A percentile compares a stretch with the other conserved stretches of the same genome.
Conservation (phyloP, 2,329 filamentous ascomycete species). For the Bisporella sp. region DNA sequence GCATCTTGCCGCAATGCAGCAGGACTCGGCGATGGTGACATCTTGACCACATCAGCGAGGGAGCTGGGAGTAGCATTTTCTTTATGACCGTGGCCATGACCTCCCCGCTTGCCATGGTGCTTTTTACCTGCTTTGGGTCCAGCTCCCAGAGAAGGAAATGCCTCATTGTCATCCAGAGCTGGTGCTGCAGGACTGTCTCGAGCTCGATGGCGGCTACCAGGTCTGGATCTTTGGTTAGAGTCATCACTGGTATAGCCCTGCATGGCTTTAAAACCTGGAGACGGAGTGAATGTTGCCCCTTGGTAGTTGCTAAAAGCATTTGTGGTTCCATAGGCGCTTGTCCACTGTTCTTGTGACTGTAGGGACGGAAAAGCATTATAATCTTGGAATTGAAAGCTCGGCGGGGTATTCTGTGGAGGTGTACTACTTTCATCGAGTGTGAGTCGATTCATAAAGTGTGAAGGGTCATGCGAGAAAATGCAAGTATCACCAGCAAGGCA, state of each 20-base stretch:
- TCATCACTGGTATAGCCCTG: conserved; percentile 49
- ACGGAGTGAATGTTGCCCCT: conserved; percentile 50
- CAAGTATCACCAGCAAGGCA: conserved; percentile 91
- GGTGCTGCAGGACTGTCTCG: conserved; percentile 59
- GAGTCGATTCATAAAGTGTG: conserved; percentile 76
- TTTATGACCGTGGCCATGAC: conserved; percentile 65
- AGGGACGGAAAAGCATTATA: conserved; percentile 80
- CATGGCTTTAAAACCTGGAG: conserved; percentile 62
- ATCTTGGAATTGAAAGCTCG: conserved; percentile 73
- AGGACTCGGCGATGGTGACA: conserved; percentile 79
- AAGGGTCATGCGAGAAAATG: conserved; percentile 94
- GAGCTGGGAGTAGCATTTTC: conserved; percentile 66
- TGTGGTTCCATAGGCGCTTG: conserved; percentile 33
- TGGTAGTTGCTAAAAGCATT: conserved; percentile 45
- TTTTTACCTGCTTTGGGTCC: conserved; percentile 76
- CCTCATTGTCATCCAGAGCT: conserved; percentile 87
- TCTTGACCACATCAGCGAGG: conserved; percentile 88
- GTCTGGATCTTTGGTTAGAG: conserved; percentile 71
- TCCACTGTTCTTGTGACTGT: conserved; percentile 52
- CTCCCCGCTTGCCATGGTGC: conserved; percentile 84
- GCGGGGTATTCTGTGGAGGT: conserved; percentile 55
- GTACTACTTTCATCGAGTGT: conserved; percentile 63
- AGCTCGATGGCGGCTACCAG: conserved; percentile 72
- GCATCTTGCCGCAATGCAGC: conserved; percentile 50
- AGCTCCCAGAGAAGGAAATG: conserved; percentile 83